These are phyloP conservation scores for Meira nashicola DNA, from an alignment of 1,284 basidiomycete genomes.

Conservation along the genomic window DNA sequence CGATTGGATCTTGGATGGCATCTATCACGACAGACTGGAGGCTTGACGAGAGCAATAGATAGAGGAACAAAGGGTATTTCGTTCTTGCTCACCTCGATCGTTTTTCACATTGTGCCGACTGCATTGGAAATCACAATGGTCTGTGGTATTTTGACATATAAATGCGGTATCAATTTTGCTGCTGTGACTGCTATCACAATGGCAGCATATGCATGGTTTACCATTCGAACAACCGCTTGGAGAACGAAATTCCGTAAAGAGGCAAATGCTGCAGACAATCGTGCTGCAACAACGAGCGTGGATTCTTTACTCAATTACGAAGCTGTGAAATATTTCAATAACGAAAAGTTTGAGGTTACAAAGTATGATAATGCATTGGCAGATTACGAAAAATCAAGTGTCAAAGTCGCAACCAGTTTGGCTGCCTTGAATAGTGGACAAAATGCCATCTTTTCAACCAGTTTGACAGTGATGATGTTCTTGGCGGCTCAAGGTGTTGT, in stretches of 20 bases:
- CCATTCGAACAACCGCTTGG: constrained; percentile 91
- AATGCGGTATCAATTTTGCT: constrained; percentile 95
- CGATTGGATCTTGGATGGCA: constrained; percentile 89
- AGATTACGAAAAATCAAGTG: constrained; percentile 81
- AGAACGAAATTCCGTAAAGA: constrained; percentile 89
- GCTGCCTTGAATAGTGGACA: constrained; percentile 93
- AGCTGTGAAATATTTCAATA: constrained; percentile 99
- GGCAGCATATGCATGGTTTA: constrained; percentile 93
- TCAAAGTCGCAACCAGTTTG: constrained; percentile 91
- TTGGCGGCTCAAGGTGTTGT: constrained; percentile 89
- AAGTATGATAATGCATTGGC: constrained; percentile 87
- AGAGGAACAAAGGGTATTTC: constrained; percentile 96
- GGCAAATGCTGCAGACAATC: constrained; percentile 93
- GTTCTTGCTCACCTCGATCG: constrained; percentile 84
- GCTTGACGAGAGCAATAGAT: constrained; percentile 91
- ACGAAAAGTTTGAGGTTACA: constrained; percentile 81
- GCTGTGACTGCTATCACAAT: constrained; percentile 81
- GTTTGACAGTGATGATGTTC: constrained; percentile 91
- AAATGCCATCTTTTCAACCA: constrained; percentile 88
- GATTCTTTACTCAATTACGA: constrained; percentile 97
- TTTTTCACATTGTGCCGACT: constrained; percentile 93
- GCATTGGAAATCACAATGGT: constrained; percentile 94
- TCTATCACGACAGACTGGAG: constrained; percentile 86
- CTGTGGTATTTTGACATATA: constrained; percentile 92
- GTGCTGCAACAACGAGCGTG: constrained; percentile 85